Base-by-base conservation (phyloP, 495 filamentous ascomycete genomes). In the Daldinia concentrica region DNA sequence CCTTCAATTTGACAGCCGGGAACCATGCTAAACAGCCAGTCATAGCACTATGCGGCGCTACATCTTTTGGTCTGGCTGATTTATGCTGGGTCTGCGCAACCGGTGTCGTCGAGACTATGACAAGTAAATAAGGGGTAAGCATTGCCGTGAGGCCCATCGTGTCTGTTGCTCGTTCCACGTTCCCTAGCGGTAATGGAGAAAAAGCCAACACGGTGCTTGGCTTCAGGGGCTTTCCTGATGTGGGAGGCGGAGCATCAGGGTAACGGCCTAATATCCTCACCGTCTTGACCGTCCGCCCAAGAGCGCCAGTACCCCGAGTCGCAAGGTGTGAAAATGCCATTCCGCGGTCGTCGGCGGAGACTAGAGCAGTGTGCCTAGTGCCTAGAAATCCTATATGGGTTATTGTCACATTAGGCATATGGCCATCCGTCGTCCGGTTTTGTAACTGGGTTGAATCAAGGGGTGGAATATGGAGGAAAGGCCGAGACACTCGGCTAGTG, bases 251-350 rank as follows among this genome's bases (percentile, higher is more conserved):
- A 1, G 84, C 74, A 54, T 90, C 85, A 7, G 95, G 94, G 82
- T 98, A 99, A 48, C 95, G 90, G 17, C 95, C 95, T 37, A 99
- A 81, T 51, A 98, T 94, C 66, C 96, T 87, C 9, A 91, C 93
- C 8, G 93, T 95, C 80, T 93, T 97, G 61, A 99, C 91, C 1
- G 88, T 90, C 69, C 95, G 88, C 11, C 89, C 93, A 37, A 98
- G 85, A 26, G 93, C 86, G 7, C 96, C 95, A 68, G 95, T 90
- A 19, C 95, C 95, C 68, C 95, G 83, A 14, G 94, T 97, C 29
- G 95, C 96, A 32, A 98, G 85, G 79, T 98, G 96, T 6, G 96
- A 97, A 77, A 99, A 99, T 8, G 95, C 94, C 95, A 99, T 98
- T 50, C 95, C 95, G 41, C 87, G 86, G 74, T 95, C 93, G 78